These are phyloP conservation scores for Ogataea salicorniae DNA, from an alignment of 805 yeast genomes.

Conservation along the genomic window DNA sequence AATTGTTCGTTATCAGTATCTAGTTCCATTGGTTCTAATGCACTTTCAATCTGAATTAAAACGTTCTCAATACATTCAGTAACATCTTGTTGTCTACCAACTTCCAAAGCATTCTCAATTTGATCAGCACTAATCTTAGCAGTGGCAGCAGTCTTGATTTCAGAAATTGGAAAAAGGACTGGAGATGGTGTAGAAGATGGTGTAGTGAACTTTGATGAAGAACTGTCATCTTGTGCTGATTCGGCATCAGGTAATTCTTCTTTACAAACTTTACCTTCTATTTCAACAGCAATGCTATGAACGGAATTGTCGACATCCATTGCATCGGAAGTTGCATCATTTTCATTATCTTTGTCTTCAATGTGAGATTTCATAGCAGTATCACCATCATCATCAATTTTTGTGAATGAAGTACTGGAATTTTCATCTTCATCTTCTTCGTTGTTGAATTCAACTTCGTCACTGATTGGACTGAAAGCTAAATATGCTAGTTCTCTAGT, in stretches of 20 bases:
- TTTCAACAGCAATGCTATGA: not conserved
- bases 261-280: not conserved
- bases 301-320: not conserved
- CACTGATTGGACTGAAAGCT: slow-evolving; percentile 72
- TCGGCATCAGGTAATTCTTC: not conserved
- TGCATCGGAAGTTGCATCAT: not conserved
- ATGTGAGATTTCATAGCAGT: slow-evolving; percentile 5
- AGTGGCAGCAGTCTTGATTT: slow-evolving; percentile 24
- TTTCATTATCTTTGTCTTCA: slow-evolving; percentile 2
- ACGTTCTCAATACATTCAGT: slow-evolving; percentile 97
- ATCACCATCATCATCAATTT: slow-evolving; percentile 2
- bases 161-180: slow-evolving; percentile 24
- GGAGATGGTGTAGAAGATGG: not conserved
- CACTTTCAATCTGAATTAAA: slow-evolving; percentile 83
- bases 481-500: slow-evolving; percentile 79
- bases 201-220: not conserved
- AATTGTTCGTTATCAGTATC: slow-evolving; percentile 77
- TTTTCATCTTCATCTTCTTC: slow-evolving; percentile 2
- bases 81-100: slow-evolving; percentile 94
- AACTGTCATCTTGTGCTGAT: not conserved
- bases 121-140: slow-evolving; percentile 51
- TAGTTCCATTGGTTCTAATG: slow-evolving; percentile 59
- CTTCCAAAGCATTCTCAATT: slow-evolving; percentile 67
- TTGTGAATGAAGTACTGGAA: not conserved
- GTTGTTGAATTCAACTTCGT: slow-evolving; percentile 53